phyloP scores from a whole-genome alignment of 805 yeast species.

The Kuraishia molischiana region DNA sequence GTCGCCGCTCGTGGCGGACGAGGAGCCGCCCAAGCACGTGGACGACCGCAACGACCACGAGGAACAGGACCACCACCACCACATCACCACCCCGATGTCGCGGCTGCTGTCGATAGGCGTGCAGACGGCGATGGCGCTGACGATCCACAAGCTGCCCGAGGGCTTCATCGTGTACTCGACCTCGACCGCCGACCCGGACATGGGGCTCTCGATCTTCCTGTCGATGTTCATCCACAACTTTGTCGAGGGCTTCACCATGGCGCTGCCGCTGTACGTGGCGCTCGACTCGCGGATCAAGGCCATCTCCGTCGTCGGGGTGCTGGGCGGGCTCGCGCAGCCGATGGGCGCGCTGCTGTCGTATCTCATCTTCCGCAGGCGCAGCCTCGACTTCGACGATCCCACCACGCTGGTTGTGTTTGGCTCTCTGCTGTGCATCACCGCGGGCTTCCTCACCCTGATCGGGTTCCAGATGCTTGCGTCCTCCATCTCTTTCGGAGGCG shows the following conservation, averaged over 20 bases:
- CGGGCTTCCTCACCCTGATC: conserved; percentile 79
- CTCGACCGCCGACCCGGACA: conserved; percentile 49
- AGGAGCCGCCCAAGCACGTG: conserved; percentile 5
- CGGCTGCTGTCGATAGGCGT: conserved; percentile 78
- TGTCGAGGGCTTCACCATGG: conserved; percentile 91
- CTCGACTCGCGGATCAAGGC: conserved; percentile 56
- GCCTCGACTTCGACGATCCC: conserved; percentile 23
- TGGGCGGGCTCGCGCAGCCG: conserved; percentile 86
- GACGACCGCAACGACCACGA: conserved; percentile 6
- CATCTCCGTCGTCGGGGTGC: conserved; percentile 46
- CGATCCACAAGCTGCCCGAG: conserved; percentile 90
- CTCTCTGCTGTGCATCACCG: conserved; percentile 55
- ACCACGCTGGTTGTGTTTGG: conserved; percentile 43
- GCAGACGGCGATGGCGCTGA: conserved; percentile 81
- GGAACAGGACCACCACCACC: conserved; percentile 56
- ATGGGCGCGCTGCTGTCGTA: conserved; percentile 75
- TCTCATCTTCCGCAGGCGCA: conserved; percentile 30
- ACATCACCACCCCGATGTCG: conserved; percentile 66
- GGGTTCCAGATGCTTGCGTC: conserved; percentile 82
- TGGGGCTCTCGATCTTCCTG: conserved; percentile 75
- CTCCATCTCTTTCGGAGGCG: conserved; percentile 72
- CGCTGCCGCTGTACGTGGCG: conserved; percentile 79
- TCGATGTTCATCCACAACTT: conserved; percentile 85
- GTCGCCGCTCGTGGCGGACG: conserved; percentile 19
- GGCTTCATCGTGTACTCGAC: conserved; percentile 87